Evolutionary conservation across 2,329 filamentous ascomycete genomes (phyloP), one percentile per base, ranked within the genome.

Genomic region (Trichoderma sp.): DNA sequence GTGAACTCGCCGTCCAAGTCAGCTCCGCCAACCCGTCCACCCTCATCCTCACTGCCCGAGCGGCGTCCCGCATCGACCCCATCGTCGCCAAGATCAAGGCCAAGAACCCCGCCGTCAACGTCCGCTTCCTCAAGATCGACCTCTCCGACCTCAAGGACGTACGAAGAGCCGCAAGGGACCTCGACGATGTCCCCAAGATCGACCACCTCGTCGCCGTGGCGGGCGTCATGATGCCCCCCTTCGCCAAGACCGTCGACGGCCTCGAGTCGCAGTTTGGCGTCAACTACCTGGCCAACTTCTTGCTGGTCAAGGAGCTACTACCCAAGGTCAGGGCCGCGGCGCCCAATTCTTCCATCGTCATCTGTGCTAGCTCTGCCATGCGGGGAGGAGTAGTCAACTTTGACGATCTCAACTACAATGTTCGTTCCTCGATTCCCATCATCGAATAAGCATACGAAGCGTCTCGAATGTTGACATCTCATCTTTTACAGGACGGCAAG

Each of bases 241-340:
- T 35, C 31, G 29, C 40, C 13, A 72, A 71, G 60, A 74, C 73
- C 0, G 70, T 53, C 1, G 68, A 75, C 5, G 73, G 73, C 0
- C 58, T 74, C 19, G 73, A 74, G 71, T 74, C 74, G 0, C 85
- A 87, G 69, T 83, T 88, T 71, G 85, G 81, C 35, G 83, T 81
- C 7, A 87, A 87, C 72, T 82, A 87, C 72, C 74, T 88, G 4
- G 80, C 77, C 6, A 84, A 87, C 71, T 88, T 87, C 76, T 79
- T 87, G 0, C 78, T 87, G 13, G 83, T 85, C 71, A 78, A 84
- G 19, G 78, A 86, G 0, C 76, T 87, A 37, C 82, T 82, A 55
- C 75, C 79, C 0, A 74, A 79, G 60, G 35, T 72, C 14, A 24
- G 52, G 68, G 56, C 55, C 1, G 68, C 68, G 14, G 59, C 40